phyloP scores from a whole-genome alignment of 352 stramenopile genomes.

The Pythium sp. region DNA sequence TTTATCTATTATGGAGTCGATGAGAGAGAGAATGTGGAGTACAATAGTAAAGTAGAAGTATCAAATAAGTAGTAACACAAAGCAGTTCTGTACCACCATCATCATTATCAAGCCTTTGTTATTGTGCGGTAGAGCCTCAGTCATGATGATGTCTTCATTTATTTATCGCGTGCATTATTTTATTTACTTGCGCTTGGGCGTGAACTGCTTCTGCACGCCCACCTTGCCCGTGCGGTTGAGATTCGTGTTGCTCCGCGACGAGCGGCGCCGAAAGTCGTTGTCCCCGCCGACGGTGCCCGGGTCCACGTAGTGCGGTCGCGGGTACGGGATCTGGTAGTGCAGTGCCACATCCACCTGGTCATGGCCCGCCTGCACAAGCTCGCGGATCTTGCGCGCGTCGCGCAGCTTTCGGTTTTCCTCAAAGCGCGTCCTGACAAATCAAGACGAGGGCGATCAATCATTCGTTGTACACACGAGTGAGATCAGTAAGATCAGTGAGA shows the following conservation, averaged over 20 bases:
- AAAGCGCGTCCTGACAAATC: constrained; percentile 40
- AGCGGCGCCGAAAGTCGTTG: constrained; percentile 59
- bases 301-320: constrained; percentile 73
- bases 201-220: constrained; percentile 47
- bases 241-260: constrained; percentile 49
- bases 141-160: background rate
- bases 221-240: constrained; percentile 41
- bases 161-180: background rate
- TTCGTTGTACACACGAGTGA: background rate
- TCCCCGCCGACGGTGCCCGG: constrained; percentile 76
- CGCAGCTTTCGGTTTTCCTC: constrained; percentile 54
- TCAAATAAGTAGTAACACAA: background rate
- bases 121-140: background rate
- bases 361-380: constrained; percentile 54
- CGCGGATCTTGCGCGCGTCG: constrained; percentile 31
- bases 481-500: background rate
- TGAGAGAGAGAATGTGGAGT: background rate
- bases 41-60: constrained; percentile 12
- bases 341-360: constrained; percentile 77
- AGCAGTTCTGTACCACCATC: constrained; percentile 1
- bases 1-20: constrained; percentile 8
- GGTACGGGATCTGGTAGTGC: constrained; percentile 86
- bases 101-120: background rate
- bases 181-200: constrained; percentile 23
- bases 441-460: background rate